Percentiles rank a stretch among this genome's conserved stretches.
Conservation (phyloP, 257 asterid genomes). For the Phtheirospermum japonicum region DNA sequence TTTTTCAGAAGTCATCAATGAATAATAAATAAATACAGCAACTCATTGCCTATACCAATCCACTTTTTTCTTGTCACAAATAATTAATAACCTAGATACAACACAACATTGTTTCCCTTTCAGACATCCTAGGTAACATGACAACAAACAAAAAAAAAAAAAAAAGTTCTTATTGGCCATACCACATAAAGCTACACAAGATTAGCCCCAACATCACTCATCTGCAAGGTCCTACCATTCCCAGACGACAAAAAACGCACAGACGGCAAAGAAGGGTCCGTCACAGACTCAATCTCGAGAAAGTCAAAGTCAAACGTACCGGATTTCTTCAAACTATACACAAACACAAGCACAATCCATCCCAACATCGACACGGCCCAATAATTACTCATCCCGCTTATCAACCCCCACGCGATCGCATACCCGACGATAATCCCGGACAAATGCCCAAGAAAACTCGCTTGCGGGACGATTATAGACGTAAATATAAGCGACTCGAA, state of each 20-base stretch:
- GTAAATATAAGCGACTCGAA: constrained; percentile 91
- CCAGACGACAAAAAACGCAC: constrained; percentile 67
- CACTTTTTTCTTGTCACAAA: background rate
- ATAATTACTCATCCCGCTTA: constrained; percentile 88
- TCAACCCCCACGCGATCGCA: constrained; percentile 86
- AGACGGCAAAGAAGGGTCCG: constrained; percentile 78
- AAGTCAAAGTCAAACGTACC: constrained; percentile 63
- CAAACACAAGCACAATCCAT: constrained; percentile 64
- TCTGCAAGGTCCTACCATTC: constrained; percentile 70
- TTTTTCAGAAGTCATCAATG: background rate
- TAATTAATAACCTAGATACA: background rate
- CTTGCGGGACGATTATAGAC: constrained; percentile 93
- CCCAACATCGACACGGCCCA: constrained; percentile 90
- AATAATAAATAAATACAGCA: background rate
- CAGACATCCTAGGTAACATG: background rate
- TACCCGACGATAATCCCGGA: constrained; percentile 87
- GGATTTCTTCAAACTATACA: constrained; percentile 88
- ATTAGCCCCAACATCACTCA: constrained; percentile 55
- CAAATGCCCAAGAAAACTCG: constrained; percentile 90
- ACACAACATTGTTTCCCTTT: background rate
- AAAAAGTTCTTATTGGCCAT: background rate
- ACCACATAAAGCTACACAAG: constrained; percentile 51
- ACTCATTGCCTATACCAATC: background rate
- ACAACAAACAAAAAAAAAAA: background rate
- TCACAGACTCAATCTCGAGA: constrained; percentile 83